Base-by-base conservation (phyloP, 2,329 filamentous ascomycete genomes). In the Xylariales sp. region DNA sequence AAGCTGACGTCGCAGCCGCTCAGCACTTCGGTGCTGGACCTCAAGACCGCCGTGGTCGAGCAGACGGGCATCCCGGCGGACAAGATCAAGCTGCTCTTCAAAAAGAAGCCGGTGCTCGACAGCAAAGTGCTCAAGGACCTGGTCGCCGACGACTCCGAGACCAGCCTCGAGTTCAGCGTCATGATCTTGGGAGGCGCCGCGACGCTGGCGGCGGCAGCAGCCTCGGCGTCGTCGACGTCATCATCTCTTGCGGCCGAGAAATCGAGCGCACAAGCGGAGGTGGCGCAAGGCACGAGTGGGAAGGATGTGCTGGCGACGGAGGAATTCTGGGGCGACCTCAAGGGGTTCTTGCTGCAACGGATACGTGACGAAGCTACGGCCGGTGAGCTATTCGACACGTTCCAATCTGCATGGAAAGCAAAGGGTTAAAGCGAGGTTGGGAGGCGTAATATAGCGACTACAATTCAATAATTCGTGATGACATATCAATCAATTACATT, bases 291-390 rank as follows among this genome's bases (percentile, higher is more conserved):
- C 4, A 61, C 69, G n/a, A 79, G 74, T 48, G 76, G 75, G 23
- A 64, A 63, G 38, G 75, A 76, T 19, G 73, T 84, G 15, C 56
- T 95, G 46, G 66, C 77, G 54, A 83, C 78, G 11, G 77, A 83
- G 6, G 81, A 75, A 39, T 98, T 98, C 57, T 98, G 93, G 93
- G 65, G 65, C 7, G 93, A 97, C 66, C 62, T 98, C 46, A 80
- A 81, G 55, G 85, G 77, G 0, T 97, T 91, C 61, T 58, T 98
- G 59, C 66, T 80, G 54, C 85, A 90, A 67, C 77, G 88, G 57
- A 64, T 95, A 51, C 81, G 84, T 61, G 85, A 94, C 56, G 80
- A 79, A 53, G 63, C 62, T 40, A 62, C 72, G 54, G 86, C 84
- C 1, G 76, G 77, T 48, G 76, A 80, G 51, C 60, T 91, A 52